phyloP scores from a whole-genome alignment of 192 early-diverging fungal genomes.

The Rhizophagus prolifer region DNA sequence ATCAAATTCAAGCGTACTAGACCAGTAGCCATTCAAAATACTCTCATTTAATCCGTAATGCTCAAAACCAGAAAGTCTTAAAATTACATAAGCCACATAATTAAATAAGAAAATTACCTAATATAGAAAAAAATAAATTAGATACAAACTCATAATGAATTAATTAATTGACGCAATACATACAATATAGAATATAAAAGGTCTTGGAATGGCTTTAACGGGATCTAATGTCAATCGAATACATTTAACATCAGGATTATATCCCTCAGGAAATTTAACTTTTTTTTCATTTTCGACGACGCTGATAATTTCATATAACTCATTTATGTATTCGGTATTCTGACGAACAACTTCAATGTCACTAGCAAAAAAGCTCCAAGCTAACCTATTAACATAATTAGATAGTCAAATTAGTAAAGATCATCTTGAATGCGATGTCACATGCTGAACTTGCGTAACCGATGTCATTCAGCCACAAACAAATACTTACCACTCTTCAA shows the following conservation, averaged over 20 bases:
- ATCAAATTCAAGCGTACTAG: slow-evolving; percentile 21
- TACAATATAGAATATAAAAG: slow-evolving; percentile 55
- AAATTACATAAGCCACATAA: not conserved
- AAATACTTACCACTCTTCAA: slow-evolving; percentile 16
- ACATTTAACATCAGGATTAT: slow-evolving; percentile 47
- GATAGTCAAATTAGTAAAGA: not conserved
- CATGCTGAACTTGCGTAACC: not conserved
- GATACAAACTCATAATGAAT: not conserved
- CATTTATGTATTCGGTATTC: slow-evolving; percentile 35
- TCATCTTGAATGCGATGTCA: not conserved
- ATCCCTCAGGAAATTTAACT: slow-evolving; percentile 43
- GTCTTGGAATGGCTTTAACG: slow-evolving; percentile 55
- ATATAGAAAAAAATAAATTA: not conserved
- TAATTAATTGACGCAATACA: slow-evolving; percentile 21
- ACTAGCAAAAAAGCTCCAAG: slow-evolving; percentile 53
- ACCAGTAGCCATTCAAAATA: slow-evolving; percentile 20
- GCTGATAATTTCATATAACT: slow-evolving; percentile 45
- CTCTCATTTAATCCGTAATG: not conserved
- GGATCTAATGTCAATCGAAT: slow-evolving; percentile 58
- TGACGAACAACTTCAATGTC: slow-evolving; percentile 37
- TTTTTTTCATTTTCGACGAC: slow-evolving; percentile 36
- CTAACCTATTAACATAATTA: slow-evolving; percentile 42
- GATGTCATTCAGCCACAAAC: too few species aligned
- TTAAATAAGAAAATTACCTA: not conserved
- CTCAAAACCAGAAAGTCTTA: slow-evolving; percentile 29